These are phyloP conservation scores for Pichiaceae sp. DNA, from an alignment of 1,139 yeast genomes.

Conservation along the genomic window DNA sequence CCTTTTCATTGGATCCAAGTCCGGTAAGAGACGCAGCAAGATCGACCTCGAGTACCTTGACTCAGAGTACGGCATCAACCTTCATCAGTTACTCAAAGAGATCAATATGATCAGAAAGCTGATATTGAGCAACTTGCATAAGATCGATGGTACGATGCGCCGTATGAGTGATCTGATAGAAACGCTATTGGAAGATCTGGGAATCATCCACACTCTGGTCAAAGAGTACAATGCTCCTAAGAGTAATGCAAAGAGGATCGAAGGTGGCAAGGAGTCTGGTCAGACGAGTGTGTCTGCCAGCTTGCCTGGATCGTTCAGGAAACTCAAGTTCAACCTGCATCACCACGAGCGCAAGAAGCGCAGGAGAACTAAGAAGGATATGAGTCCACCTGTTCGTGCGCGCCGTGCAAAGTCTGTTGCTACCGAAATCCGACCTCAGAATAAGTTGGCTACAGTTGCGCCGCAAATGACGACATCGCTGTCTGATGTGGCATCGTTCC, in stretches of 20 bases:
- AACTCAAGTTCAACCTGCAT: slow-evolving; percentile 11
- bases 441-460: not conserved
- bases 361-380: slow-evolving; percentile 3
- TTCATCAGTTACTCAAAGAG: slow-evolving; percentile 23
- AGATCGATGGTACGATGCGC: slow-evolving; percentile 30
- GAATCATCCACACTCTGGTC: slow-evolving; percentile 27
- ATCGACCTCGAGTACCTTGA: slow-evolving; percentile 23
- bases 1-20: slow-evolving; percentile 22
- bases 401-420: not conserved
- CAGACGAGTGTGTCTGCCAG: slow-evolving; percentile 22
- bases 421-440: not conserved
- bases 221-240: slow-evolving; percentile 21
- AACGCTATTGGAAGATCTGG: slow-evolving; percentile 29
- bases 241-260: slow-evolving; percentile 21
- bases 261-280: slow-evolving; percentile 19
- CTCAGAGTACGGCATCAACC: slow-evolving; percentile 21
- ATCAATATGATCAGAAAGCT: slow-evolving; percentile 28
- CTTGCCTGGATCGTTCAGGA: slow-evolving; percentile 20
- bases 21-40: slow-evolving; percentile 12
- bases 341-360: slow-evolving; percentile 3
- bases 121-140: slow-evolving; percentile 23
- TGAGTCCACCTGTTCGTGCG: not conserved
- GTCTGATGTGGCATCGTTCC: not conserved
- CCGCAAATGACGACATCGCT: not conserved
- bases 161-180: slow-evolving; percentile 31